phyloP scores from a whole-genome alignment of 2,329 filamentous ascomycete species.

The Zopfia rhizophila region DNA sequence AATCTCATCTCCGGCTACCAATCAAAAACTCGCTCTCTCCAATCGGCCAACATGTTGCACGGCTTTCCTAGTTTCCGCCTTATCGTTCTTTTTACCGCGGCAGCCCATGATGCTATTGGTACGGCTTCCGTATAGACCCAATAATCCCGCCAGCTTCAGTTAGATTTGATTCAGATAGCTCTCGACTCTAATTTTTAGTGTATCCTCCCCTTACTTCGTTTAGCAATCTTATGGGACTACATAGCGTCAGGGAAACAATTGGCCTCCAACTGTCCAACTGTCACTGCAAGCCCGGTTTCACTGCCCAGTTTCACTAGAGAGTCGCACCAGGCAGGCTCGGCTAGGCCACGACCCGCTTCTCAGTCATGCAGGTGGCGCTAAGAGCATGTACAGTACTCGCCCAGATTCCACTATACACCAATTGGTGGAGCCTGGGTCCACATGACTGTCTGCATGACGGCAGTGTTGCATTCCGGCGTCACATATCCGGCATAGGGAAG shows the following conservation, averaged over 20 bases:
- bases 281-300: constrained; percentile 15
- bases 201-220: too few relatives aligned
- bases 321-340: constrained; percentile 4
- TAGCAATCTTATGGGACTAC: not conserved
- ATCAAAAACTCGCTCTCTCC: too few relatives aligned
- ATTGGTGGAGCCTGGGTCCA: constrained; percentile 12
- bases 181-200: too few relatives aligned
- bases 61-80: too few relatives aligned
- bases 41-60: too few relatives aligned
- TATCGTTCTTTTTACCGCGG: too few relatives aligned
- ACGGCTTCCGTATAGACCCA: too few relatives aligned
- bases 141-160: too few relatives aligned
- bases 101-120: too few relatives aligned
- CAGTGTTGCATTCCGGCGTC: constrained; percentile 18
- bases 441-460: constrained; percentile 24
- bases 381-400: constrained; percentile 15
- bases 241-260: not conserved
- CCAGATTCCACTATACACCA: constrained; percentile 7
- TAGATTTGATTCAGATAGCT: too few relatives aligned
- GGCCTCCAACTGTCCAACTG: constrained; percentile 2
- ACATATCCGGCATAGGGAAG: constrained; percentile 12
- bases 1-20: too few relatives aligned
- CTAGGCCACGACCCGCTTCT: constrained; percentile 9
- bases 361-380: constrained; percentile 3
- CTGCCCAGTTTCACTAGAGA: constrained; percentile 10